Percentiles rank a stretch among this genome's conserved stretches.
phyloP scores from a whole-genome alignment of 352 stramenopile species.

The Lagenidium sp. region DNA sequence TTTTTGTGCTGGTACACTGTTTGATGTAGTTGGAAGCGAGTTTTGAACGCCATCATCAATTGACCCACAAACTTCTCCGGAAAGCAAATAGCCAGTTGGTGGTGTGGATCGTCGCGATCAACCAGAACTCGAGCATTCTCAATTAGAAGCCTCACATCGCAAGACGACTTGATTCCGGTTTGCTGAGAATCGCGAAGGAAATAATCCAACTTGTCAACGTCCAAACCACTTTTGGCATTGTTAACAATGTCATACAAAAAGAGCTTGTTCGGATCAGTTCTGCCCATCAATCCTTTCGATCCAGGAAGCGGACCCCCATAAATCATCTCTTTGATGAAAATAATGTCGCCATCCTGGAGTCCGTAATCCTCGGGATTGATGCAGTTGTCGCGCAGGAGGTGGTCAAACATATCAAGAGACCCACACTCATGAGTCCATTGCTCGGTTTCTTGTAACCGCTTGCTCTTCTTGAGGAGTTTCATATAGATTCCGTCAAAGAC shows the following conservation, averaged over 20 bases:
- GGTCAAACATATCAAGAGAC: conserved; percentile 68
- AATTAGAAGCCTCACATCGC: conserved; percentile 70
- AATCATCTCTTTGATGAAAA: conserved; percentile 81
- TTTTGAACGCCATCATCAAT: conserved; percentile 86
- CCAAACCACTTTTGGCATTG: conserved; percentile 76
- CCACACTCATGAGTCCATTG: conserved; percentile 70
- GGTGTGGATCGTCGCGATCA: conserved; percentile 31
- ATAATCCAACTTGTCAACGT: conserved; percentile 90
- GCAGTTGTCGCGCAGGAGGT: conserved; percentile 39
- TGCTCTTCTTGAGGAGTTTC: conserved; percentile 27
- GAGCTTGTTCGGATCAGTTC: conserved; percentile 24
- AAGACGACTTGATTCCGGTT: conserved; percentile 67
- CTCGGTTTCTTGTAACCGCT: conserved; percentile 3
- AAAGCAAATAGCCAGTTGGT: conserved; percentile 68
- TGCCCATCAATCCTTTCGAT: conserved; percentile 22
- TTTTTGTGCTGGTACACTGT: conserved; percentile 84
- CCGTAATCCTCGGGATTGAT: conserved; percentile 51
- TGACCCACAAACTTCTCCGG: conserved; percentile 79
- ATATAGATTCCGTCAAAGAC: conserved; percentile 76
- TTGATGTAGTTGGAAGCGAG: conserved; percentile 81
- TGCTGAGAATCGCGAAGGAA: conserved; percentile 79
- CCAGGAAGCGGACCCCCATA: conserved; percentile 43
- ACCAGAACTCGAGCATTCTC: conserved; percentile 56
- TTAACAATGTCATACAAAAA: conserved; percentile 90
- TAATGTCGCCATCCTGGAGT: conserved; percentile 33